phyloP scores from a whole-genome alignment of 306 rosid genomes.

The Casuarina cunninghamiana region DNA sequence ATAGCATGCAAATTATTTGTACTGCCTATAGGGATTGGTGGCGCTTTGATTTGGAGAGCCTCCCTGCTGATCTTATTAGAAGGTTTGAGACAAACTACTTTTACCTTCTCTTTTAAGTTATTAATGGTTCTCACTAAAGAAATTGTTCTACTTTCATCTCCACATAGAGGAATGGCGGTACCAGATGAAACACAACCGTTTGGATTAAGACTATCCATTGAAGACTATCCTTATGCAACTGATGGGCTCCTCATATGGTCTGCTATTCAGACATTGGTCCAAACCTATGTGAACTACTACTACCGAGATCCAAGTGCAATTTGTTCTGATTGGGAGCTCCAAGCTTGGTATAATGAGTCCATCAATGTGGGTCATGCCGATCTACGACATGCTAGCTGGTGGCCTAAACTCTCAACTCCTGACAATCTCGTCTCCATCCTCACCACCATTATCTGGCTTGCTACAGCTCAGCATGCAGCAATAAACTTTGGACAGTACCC shows the following conservation, averaged over 20 bases:
- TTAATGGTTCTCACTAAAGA: neutral
- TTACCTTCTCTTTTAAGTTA: neutral
- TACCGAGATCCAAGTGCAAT: constrained; percentile 25
- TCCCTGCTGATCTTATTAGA: constrained; percentile 45
- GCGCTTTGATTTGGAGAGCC: constrained; percentile 33
- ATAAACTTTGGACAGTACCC: constrained; percentile 50
- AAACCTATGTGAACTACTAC: constrained; percentile 40
- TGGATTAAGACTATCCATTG: constrained; percentile 37
- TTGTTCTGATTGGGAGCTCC: constrained; percentile 38
- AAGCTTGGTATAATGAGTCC: constrained; percentile 39
- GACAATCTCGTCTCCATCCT: constrained; percentile 42
- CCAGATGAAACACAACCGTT: constrained; percentile 34
- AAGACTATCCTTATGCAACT: constrained; percentile 50
- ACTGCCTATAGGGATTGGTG: constrained; percentile 44
- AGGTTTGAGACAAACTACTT: constrained; percentile 20
- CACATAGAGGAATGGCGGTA: constrained; percentile 36
- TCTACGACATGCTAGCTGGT: constrained; percentile 40
- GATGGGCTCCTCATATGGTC: constrained; percentile 49
- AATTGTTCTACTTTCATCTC: neutral
- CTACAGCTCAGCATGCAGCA: constrained; percentile 44
- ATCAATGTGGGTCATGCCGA: constrained; percentile 41
- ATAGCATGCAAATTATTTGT: constrained; percentile 35
- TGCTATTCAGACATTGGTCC: constrained; percentile 37
- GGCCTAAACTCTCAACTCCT: constrained; percentile 41
- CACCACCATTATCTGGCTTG: constrained; percentile 30